Conservation (phyloP, 2,329 filamentous ascomycete species). For the Aspergillus jensenii region DNA sequence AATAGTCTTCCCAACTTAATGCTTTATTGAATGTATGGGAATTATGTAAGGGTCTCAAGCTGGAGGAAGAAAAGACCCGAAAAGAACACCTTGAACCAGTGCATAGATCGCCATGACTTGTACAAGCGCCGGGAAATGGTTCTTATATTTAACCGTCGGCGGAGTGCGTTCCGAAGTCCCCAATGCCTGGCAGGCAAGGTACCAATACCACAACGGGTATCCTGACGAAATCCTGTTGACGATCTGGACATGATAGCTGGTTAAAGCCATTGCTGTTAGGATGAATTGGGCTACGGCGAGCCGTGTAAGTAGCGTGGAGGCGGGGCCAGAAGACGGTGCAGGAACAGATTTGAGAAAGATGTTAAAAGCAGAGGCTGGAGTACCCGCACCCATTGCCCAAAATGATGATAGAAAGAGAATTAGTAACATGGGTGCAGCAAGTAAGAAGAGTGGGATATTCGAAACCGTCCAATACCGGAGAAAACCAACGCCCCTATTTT, state of each 20-base stretch:
- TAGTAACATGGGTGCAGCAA: constrained; percentile 75
- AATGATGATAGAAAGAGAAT: constrained; percentile 64
- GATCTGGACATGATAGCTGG: constrained; percentile 89
- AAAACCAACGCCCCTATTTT: constrained; percentile 76
- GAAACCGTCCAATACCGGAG: constrained; percentile 85
- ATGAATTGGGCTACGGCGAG: constrained; percentile 72
- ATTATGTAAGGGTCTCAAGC: constrained; percentile 53
- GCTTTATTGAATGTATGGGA: neutral
- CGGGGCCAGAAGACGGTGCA: constrained; percentile 18
- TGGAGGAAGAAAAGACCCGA: constrained; percentile 86
- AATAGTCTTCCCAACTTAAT: neutral
- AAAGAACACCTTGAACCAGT: constrained; percentile 77
- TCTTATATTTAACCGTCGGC: constrained; percentile 15
- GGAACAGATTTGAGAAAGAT: constrained; percentile 12
- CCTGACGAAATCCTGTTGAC: constrained; percentile 85
- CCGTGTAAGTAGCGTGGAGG: constrained; percentile 43
- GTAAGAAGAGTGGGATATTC: constrained; percentile 82
- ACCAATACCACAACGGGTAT: constrained; percentile 87
- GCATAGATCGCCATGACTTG: constrained; percentile 79
- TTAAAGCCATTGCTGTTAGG: constrained; percentile 69
- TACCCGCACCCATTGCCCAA: constrained; percentile 39
- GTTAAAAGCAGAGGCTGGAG: constrained; percentile 23
- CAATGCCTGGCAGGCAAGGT: constrained; percentile 57
- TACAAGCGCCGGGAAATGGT: constrained; percentile 44
- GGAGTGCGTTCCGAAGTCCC: constrained; percentile 16